Evolutionary conservation across 352 stramenopile species (phyloP), one percentile per base, ranked within the genome.

Genomic region (Phytophthora lateralis): DNA sequence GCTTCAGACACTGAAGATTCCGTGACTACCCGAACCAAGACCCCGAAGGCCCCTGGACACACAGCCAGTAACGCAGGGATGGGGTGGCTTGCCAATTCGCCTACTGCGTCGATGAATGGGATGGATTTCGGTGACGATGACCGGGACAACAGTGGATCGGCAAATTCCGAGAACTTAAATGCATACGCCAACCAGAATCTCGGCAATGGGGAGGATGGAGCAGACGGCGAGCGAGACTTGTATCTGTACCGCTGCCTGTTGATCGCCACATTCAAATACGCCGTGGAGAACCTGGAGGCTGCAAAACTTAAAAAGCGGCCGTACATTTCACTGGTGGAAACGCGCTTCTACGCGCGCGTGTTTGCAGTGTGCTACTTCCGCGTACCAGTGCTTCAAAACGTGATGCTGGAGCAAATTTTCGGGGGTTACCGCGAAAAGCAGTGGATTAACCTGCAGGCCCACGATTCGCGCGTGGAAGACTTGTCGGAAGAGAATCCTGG

Each of bases 261-360:
- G 3, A 79, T 90, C n/a, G 80, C 80, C n/a, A 91, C 80, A 1
- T 91, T 88, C 64, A 88, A 90, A 67, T 79, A 87, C 46, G 82
- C 85, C 3, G 64, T 77, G 10, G 80, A 89, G 51, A 90, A 73
- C 50, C 69, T 91, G 17, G 80, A 91, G 17, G 64, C 55, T 5
- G 78, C 72, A 0, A 69, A 75, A 8, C 44, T 59, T 4, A 81
- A 76, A 35, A 66, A 66, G 18, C 76, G 80, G 0, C 15, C 75
- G n/a, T 88, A 80, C 50, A 80, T 90, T 34, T 79, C 80, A 7
- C 68, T 85, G 17, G 53, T 73, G 4, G 80, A 91, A 62, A 75
- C 71, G 11, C 66, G 80, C 41, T 91, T 90, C 55, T 89, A 79
- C 55, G 80, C 78, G n/a, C 82, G 82, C 8, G 60, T 84, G 39